A percentile compares a stretch with the other conserved stretches of the same genome.
phyloP scores from a whole-genome alignment of 106 monocot genomes.

The Triglochin maritima region DNA sequence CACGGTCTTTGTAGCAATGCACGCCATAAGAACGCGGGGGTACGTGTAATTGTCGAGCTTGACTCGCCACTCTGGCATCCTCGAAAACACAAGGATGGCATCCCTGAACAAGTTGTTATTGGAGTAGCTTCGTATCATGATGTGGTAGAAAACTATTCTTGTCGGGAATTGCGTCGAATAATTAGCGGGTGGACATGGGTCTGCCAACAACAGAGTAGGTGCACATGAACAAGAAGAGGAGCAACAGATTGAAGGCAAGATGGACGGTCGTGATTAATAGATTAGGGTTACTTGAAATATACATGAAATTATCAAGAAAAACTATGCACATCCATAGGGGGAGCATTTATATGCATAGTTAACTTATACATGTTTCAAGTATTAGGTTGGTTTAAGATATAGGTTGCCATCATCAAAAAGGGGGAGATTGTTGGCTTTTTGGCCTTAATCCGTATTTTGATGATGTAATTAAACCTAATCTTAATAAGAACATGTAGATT shows the following conservation, averaged over 20 bases:
- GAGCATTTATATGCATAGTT: too few relatives aligned
- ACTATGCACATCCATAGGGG: too few relatives aligned
- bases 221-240: constrained; percentile 59
- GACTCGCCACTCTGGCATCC: constrained; percentile 16
- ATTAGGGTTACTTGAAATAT: too few relatives aligned
- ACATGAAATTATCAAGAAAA: too few relatives aligned
- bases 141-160: constrained; percentile 64
- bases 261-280: constrained; percentile 9
- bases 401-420: too few relatives aligned
- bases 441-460: too few relatives aligned
- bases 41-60: constrained; percentile 57
- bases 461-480: too few relatives aligned
- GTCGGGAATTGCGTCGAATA: constrained; percentile 47
- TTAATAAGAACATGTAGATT: too few relatives aligned
- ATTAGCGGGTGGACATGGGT: constrained; percentile 22
- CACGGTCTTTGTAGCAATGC: constrained; percentile 26
- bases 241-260: constrained; percentile 27
- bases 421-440: too few relatives aligned
- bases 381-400: too few relatives aligned
- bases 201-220: constrained; percentile 48
- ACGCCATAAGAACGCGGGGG: constrained; percentile 62
- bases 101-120: constrained; percentile 27
- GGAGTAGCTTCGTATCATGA: constrained; percentile 72
- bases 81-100: constrained; percentile 41
- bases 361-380: too few relatives aligned